These are phyloP conservation scores for Blastobotrys elegans DNA, from an alignment of 1,139 yeast genomes.

Conservation along the genomic window DNA sequence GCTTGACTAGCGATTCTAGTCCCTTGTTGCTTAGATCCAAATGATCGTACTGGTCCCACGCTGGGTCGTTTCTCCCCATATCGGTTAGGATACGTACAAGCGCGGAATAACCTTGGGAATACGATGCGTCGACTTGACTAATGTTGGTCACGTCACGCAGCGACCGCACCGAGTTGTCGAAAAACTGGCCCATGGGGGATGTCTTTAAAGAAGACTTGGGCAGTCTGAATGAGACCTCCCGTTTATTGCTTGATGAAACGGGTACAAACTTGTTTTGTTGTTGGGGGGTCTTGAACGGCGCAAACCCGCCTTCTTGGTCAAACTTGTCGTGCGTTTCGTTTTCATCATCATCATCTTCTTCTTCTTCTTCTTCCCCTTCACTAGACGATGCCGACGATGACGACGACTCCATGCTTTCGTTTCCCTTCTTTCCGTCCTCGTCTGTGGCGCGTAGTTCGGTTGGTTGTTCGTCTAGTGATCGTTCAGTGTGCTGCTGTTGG, in stretches of 20 bases:
- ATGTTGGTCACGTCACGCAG: conserved; percentile 25
- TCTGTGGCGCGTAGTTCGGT: conserved; percentile 9
- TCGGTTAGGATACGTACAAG: conserved; percentile 34
- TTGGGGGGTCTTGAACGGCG: conserved; percentile 11
- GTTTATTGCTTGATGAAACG: conserved; percentile 10
- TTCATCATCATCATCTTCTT: neutral
- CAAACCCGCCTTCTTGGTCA: conserved; percentile 12
- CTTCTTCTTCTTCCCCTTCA: conserved; percentile 5
- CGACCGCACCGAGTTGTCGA: conserved; percentile 1
- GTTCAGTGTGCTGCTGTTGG: too few species aligned
- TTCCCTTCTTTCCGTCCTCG: neutral
- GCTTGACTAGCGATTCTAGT: conserved; percentile 31
- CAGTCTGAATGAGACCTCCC: conserved; percentile 24
- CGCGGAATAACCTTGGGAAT: conserved; percentile 29
- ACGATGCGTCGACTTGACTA: conserved; percentile 30
- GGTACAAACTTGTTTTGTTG: neutral
- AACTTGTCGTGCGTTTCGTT: conserved; percentile 4
- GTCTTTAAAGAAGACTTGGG: conserved; percentile 15
- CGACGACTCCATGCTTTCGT: neutral
- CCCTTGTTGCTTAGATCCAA: conserved; percentile 31
- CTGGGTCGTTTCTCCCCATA: conserved; percentile 29
- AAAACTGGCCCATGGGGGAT: conserved; percentile 7
- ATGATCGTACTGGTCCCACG: conserved; percentile 35
- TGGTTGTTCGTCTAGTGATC: conserved; percentile 10
- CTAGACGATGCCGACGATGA: neutral